These are phyloP conservation scores for Collybia mongolica DNA, from an alignment of 768 basidiomycete genomes.

Conservation along the genomic window DNA sequence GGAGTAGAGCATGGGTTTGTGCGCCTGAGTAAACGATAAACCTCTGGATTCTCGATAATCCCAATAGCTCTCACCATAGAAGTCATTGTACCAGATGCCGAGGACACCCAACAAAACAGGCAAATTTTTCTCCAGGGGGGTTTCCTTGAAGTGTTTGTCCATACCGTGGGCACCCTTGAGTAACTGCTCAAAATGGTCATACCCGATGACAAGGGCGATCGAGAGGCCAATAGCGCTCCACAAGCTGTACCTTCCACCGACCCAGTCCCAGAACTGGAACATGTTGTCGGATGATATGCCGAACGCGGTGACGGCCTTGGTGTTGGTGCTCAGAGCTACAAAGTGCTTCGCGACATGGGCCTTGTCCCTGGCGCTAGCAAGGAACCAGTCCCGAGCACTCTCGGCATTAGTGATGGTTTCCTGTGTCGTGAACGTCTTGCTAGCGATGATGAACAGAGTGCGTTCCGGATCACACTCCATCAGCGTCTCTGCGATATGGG, in stretches of 20 bases:
- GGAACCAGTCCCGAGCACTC: conserved; percentile 94
- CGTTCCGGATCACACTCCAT: conserved; percentile 82
- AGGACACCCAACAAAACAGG: conserved; percentile 88
- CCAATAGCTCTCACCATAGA: conserved; percentile 58
- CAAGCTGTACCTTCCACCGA: conserved; percentile 95
- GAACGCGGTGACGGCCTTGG: conserved; percentile 87
- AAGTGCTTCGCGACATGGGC: conserved; percentile 98
- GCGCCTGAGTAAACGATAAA: conserved; percentile 45
- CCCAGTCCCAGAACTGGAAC: conserved; percentile 99
- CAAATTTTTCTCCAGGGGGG: conserved; percentile 85
- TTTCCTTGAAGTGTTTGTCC: conserved; percentile 94
- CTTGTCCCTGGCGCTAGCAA: conserved; percentile 77
- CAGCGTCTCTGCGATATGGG: conserved; percentile 90
- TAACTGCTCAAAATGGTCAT: conserved; percentile 88
- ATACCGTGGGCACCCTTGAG: conserved; percentile 93
- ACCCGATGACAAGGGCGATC: conserved; percentile 91
- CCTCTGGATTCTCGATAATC: background rate
- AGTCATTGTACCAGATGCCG: conserved; percentile 99
- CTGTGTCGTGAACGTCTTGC: conserved; percentile 99
- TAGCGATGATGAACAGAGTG: conserved; percentile 97
- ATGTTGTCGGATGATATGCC: conserved; percentile 92
- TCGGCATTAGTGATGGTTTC: conserved; percentile 99
- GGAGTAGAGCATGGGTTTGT: conserved; percentile 93
- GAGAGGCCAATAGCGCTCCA: conserved; percentile 98
- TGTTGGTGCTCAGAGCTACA: conserved; percentile 96